Percentiles rank a stretch among this genome's conserved stretches.
Evolutionary conservation across 176 grass and related monocot species (phyloP).

Genomic region (Aechmea fasciata): DNA sequence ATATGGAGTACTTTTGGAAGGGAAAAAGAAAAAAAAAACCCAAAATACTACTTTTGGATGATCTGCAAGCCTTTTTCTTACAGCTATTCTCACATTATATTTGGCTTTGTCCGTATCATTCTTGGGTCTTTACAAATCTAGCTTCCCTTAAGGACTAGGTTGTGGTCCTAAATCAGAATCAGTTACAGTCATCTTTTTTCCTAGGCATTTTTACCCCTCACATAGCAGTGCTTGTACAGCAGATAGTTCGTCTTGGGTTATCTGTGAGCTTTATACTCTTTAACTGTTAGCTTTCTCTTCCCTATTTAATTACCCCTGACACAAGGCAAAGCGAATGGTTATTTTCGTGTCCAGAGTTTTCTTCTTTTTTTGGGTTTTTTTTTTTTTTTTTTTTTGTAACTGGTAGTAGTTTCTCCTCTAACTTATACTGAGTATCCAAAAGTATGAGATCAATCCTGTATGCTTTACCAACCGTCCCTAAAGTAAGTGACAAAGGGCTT

Average conservation of each 20-base stretch:
- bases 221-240: background rate
- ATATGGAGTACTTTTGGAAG: too few species aligned
- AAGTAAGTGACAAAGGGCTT: too few species aligned
- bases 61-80: too few species aligned
- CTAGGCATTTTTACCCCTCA: background rate
- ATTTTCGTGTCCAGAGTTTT: background rate
- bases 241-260: background rate
- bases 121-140: too few species aligned
- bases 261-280: slow-evolving; percentile 2
- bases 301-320: background rate
- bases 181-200: background rate
- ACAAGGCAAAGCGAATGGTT: background rate
- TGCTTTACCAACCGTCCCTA: too few species aligned
- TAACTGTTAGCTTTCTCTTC: background rate
- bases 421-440: background rate
- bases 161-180: too few species aligned
- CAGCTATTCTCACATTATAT: too few species aligned
- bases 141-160: too few species aligned
- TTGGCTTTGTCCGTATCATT: too few species aligned
- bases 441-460: too few species aligned
- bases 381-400: slow-evolving; percentile 1
- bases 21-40: too few species aligned
- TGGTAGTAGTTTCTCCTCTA: background rate
- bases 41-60: too few species aligned
- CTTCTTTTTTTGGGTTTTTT: background rate